These are phyloP conservation scores for Brassica carinata DNA, from an alignment of 345 rosid genomes.

Conservation along the genomic window DNA sequence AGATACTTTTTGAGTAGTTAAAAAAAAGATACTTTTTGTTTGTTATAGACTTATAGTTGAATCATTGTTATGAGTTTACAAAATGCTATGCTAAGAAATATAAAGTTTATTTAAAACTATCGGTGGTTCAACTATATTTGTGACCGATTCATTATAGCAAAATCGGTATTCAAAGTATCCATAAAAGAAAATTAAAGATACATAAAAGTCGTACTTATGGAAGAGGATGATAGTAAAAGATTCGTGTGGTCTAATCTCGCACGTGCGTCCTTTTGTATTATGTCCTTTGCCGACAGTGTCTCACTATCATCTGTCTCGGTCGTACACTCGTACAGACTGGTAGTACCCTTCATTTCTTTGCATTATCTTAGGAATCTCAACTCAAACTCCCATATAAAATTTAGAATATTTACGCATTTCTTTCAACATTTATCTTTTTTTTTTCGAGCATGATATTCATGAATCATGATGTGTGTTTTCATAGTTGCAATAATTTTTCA, in stretches of 20 bases:
- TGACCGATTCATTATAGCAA: background rate
- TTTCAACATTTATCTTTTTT: background rate
- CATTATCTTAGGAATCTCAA: conserved; percentile 14
- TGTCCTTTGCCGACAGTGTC: conserved; percentile 36
- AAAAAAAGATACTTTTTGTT: background rate
- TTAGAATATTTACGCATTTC: background rate
- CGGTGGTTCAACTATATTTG: background rate
- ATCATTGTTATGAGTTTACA: background rate
- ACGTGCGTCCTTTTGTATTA: conserved; percentile 29
- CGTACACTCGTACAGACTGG: conserved; percentile 38
- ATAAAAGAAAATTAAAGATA: background rate
- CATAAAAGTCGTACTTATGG: background rate
- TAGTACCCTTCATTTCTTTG: conserved; percentile 16
- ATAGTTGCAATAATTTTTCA: background rate
- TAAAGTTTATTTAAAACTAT: background rate
- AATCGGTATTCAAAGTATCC: background rate
- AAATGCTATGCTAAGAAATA: background rate
- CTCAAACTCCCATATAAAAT: background rate
- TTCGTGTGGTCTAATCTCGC: conserved; percentile 18
- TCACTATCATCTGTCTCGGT: conserved; percentile 22
- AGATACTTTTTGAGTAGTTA: background rate
- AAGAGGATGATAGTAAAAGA: conserved; percentile 17
- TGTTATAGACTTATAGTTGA: background rate
- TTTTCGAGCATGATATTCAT: background rate
- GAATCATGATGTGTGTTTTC: background rate